Base-by-base conservation (phyloP, 1,139 yeast genomes). In the Candida sojae region DNA sequence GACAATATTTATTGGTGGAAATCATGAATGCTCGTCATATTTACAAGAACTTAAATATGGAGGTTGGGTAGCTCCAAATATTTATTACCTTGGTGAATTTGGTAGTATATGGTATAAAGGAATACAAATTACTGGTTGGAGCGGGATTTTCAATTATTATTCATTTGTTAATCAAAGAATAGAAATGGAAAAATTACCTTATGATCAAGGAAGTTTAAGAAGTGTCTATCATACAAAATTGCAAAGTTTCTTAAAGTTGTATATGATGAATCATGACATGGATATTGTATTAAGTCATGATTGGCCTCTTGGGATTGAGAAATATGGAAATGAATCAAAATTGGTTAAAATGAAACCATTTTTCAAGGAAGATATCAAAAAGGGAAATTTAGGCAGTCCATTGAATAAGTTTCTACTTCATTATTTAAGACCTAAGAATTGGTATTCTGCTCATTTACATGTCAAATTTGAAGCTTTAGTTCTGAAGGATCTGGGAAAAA, bases 381-480 rank as follows among this genome's bases (percentile, higher is more conserved):
- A 67, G 2, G 83, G 84, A 1, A 68, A 69, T 26, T 68, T 93
- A 46, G 99, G 99, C 0, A 87, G 88, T 30, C 91, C 95, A 0
- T 74, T 88, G n/a, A 82, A 83, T 40, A 74, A 79, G 71, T 67
- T 71, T 23, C 63, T 92, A 31, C 63, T 93, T 51, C 61, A 73
- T 38, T 57, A 62, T 11, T 57, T 91, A 49, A 73, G 70, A 57
- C 98, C 99, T 0, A 55, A 65, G 23, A 75, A 79, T 63, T 93
- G 98, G 99, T 81, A 88, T 53, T 82, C 96, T 54, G 96, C 96
- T 3, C 99, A 93, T 71, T 66, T 93, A 50, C 99, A 93, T 66
- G 92, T 86, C 1, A 71, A 72, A 47, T 93, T 82, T 60, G 74
- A 71, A 11, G 97, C 97, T 0, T 48, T 33, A 3, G 70, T 73